Percentiles rank a stretch among this genome's conserved stretches.
These are phyloP conservation scores for Rutstroemia sydowiana DNA, from an alignment of 2,329 filamentous ascomycete species.

Conservation along the genomic window DNA sequence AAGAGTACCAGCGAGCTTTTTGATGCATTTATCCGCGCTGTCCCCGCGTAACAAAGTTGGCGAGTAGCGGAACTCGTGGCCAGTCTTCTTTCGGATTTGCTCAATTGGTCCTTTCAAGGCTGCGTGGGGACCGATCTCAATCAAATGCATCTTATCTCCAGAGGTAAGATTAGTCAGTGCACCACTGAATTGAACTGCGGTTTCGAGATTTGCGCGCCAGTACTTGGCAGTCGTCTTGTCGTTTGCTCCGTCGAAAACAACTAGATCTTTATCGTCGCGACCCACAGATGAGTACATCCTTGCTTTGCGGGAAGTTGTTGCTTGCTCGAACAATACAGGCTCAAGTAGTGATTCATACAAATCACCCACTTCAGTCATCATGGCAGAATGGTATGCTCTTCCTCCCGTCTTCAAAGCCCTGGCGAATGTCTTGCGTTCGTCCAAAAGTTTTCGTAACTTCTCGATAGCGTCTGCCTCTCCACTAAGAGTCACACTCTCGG, in stretches of 20 bases:
- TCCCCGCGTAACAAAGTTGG: slow-evolving; percentile 6
- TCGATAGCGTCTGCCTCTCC: slow-evolving; percentile 11
- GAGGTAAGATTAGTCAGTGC: slow-evolving; percentile 12
- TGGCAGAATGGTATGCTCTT: slow-evolving; percentile 11
- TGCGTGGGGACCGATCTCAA: too few species aligned
- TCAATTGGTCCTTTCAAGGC: slow-evolving; percentile 9
- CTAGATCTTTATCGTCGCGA: not conserved
- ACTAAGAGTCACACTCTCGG: slow-evolving; percentile 18
- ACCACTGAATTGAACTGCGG: slow-evolving; percentile 10
- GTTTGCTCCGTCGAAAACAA: not conserved
- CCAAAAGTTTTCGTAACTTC: not conserved
- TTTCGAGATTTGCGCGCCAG: slow-evolving; percentile 13
- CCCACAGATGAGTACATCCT: not conserved
- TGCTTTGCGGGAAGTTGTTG: not conserved
- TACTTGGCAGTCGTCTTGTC: not conserved
- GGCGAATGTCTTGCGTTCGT: slow-evolving; percentile 16
- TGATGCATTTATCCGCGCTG: not conserved
- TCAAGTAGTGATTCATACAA: slow-evolving; percentile 7
- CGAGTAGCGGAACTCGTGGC: slow-evolving; percentile 29
- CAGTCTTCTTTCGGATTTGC: slow-evolving; percentile 17
- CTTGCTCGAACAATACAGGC: not conserved
- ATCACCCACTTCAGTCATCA: slow-evolving; percentile 5
- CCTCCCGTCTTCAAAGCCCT: slow-evolving; percentile 3
- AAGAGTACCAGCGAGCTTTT: slow-evolving; percentile 8
- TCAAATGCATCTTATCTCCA: not conserved